These are phyloP conservation scores for Isochrysis galbana DNA, from an alignment of 78 protist species.

Conservation along the genomic window DNA sequence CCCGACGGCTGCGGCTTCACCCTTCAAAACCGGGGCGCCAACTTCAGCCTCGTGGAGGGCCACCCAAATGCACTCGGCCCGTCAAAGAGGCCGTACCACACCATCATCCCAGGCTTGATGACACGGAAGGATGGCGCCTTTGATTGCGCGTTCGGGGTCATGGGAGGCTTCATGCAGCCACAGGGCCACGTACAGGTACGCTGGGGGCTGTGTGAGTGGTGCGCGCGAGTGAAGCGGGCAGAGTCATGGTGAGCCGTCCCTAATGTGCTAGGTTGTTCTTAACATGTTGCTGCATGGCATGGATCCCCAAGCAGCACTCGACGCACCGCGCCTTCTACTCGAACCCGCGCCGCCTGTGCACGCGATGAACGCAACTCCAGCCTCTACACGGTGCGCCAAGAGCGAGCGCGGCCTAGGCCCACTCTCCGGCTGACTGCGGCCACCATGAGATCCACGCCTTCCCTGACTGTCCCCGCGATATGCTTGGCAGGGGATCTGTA, in stretches of 20 bases:
- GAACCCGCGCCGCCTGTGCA: neutral
- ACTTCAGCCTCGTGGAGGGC: constrained; percentile 48
- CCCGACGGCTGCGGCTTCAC: constrained; percentile 81
- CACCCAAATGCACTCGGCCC: constrained; percentile 74
- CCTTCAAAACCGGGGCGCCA: constrained; percentile 78
- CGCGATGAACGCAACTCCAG: neutral
- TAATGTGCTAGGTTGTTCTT: neutral
- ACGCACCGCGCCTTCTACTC: constrained; percentile 71
- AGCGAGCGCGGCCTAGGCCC: neutral
- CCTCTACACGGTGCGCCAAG: neutral
- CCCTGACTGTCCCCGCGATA: neutral
- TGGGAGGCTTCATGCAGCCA: constrained; percentile 94
- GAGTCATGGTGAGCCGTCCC: too few species aligned
- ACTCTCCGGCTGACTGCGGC: neutral
- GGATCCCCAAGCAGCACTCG: constrained; percentile 81
- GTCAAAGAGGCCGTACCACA: constrained; percentile 86
- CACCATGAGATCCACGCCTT: neutral
- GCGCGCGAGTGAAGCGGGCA: too few species aligned
- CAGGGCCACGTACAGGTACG: constrained; percentile 86
- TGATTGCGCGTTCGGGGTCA: constrained; percentile 58
- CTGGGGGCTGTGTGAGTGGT: neutral
- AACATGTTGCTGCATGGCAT: constrained; percentile 51
- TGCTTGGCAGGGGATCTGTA: neutral
- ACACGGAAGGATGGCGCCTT: constrained; percentile 47
- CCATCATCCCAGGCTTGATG: constrained; percentile 78